Percentiles rank a stretch among this genome's conserved stretches.
Evolutionary conservation across 1,284 basidiomycete genomes (phyloP).

Genomic region (Heliocybe sulcata): DNA sequence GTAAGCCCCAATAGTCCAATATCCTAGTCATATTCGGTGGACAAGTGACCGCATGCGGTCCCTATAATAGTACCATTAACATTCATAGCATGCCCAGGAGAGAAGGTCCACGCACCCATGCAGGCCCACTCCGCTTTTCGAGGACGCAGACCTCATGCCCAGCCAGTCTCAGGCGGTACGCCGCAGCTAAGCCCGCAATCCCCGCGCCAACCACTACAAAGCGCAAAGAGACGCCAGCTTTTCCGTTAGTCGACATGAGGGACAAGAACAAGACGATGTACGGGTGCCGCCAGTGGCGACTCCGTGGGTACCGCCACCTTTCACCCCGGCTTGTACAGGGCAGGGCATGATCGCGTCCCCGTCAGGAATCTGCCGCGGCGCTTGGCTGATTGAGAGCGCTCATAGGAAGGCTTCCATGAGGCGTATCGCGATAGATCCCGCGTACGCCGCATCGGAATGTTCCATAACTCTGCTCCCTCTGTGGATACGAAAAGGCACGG

Average conservation of each 20-base stretch:
- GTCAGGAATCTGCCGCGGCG: no score
- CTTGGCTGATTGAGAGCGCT: no score
- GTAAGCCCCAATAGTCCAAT: slow-evolving; percentile 48
- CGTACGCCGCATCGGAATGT: no score
- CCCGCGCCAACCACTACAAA: not conserved
- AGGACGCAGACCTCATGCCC: not conserved
- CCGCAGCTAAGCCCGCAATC: not conserved
- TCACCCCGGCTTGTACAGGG: no score
- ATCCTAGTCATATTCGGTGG: slow-evolving; percentile 53
- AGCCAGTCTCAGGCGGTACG: not conserved
- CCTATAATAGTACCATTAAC: not conserved
- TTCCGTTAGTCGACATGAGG: not conserved
- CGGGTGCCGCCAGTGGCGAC: no score
- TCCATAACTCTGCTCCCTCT: no score
- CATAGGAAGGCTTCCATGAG: no score
- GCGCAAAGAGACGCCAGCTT: not conserved
- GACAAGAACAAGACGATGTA: not conserved
- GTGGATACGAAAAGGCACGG: no score
- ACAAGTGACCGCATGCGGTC: slow-evolving; percentile 18
- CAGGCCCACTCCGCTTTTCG: not conserved
- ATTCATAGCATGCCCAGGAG: not conserved
- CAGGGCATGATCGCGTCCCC: no score
- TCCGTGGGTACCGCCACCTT: no score
- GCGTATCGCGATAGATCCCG: no score
- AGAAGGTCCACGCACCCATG: not conserved